Evolutionary conservation across 257 asterid genomes (phyloP).

Genomic region (Solanum ossicruentum): DNA sequence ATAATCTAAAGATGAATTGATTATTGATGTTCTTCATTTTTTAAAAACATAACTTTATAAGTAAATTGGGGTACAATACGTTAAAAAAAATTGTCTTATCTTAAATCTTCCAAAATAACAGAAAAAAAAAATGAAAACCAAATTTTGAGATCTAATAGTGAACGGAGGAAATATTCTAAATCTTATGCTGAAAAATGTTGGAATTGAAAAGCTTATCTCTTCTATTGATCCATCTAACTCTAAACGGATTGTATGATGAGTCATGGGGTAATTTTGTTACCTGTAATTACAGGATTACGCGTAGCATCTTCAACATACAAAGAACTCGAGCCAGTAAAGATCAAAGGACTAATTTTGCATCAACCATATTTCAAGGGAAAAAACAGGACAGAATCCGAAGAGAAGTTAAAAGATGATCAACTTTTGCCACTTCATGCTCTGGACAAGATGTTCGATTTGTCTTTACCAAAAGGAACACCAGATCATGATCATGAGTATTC

Average conservation of each 20-base stretch:
- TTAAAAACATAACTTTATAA: no score
- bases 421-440: constrained; percentile 5
- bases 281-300: background rate
- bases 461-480: background rate
- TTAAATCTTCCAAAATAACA: no score
- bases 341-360: constrained; percentile 11
- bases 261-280: background rate
- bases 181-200: no score
- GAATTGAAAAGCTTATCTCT: background rate
- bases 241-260: background rate
- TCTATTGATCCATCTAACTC: background rate
- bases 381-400: constrained; percentile 11
- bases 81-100: no score
- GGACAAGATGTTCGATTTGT: constrained; percentile 11
- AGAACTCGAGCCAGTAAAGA: constrained; percentile 1
- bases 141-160: no score
- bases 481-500: constrained; percentile 14
- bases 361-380: constrained; percentile 15
- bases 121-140: no score
- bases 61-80: no score
- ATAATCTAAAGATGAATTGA: no score
- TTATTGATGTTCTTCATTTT: no score
- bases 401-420: constrained; percentile 4
- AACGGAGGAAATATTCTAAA: no score
- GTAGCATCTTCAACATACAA: background rate